phyloP scores from a whole-genome alignment of 805 yeast genomes.

The Hanseniaspora lindneri region DNA sequence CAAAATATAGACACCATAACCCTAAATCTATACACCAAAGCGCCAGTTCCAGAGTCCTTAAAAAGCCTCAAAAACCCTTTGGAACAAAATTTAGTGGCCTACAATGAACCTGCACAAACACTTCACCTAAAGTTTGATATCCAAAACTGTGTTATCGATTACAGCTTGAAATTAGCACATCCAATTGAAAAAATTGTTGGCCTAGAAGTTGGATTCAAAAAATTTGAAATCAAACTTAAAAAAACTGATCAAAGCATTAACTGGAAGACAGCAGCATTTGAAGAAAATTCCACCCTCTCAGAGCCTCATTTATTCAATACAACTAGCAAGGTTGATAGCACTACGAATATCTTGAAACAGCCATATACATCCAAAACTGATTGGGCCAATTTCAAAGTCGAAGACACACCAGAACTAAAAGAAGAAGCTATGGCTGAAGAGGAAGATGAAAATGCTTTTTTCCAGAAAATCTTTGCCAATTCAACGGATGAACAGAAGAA shows the following conservation, averaged over 20 bases:
- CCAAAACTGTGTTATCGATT: constrained; percentile 28
- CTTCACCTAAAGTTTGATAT: constrained; percentile 26
- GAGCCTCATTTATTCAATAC: constrained; percentile 11
- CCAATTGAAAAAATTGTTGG: constrained; percentile 18
- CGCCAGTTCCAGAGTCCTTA: constrained; percentile 30
- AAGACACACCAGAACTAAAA: constrained; percentile 32
- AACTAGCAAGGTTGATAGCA: constrained; percentile 5
- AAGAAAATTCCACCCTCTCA: constrained; percentile 1
- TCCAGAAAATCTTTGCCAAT: constrained; percentile 56
- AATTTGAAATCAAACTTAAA: constrained; percentile 53
- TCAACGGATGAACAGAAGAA: constrained; percentile 80
- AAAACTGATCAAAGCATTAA: constrained; percentile 35
- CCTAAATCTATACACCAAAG: constrained; percentile 59
- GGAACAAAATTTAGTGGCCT: constrained; percentile 24
- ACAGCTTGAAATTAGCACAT: constrained; percentile 22
- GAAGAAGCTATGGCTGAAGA: constrained; percentile 8
- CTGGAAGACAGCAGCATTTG: constrained; percentile 43
- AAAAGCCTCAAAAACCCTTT: not conserved
- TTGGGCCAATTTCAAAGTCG: constrained; percentile 52
- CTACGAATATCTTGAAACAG: constrained; percentile 29
- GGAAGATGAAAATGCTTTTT: constrained; percentile 46
- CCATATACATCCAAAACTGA: constrained; percentile 58
- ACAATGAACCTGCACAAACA: constrained; percentile 33
- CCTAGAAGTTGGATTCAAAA: constrained; percentile 46
- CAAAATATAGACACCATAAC: constrained; percentile 50